Evolutionary conservation across 345 rosid genomes (phyloP).

Genomic region (Eucalyptus grandis): DNA sequence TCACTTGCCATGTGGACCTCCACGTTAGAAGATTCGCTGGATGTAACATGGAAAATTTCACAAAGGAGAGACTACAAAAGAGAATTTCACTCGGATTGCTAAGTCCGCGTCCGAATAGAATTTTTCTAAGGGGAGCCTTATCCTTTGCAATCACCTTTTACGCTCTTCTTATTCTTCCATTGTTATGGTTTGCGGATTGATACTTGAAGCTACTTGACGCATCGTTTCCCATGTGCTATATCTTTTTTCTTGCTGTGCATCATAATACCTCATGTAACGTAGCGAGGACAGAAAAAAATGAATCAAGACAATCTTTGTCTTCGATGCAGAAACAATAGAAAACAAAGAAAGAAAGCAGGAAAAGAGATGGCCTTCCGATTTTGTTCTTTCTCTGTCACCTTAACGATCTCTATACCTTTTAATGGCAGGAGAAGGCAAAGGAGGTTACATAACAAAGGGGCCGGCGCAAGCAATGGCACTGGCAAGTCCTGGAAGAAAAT

Average conservation of each 20-base stretch:
- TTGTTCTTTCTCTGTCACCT: neutral
- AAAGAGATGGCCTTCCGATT: neutral
- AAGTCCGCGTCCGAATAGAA: neutral
- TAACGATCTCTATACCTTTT: neutral
- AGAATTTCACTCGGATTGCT: neutral
- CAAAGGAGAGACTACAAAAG: neutral
- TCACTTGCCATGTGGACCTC: neutral
- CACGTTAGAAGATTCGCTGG: neutral
- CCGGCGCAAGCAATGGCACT: neutral
- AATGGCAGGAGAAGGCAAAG: neutral
- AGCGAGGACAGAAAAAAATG: neutral
- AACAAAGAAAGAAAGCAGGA: neutral
- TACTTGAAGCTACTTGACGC: neutral
- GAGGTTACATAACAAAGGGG: accelerated
- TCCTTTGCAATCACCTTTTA: neutral
- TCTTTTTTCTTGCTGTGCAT: neutral
- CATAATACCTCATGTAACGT: neutral
- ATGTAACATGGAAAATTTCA: neutral
- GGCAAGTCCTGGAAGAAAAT: neutral
- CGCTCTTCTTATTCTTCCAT: neutral
- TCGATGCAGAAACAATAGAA: neutral
- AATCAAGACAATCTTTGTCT: neutral
- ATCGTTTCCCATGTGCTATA: neutral
- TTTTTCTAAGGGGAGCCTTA: neutral
- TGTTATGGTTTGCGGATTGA: neutral